Conservation (phyloP, 768 basidiomycete genomes). For the Daedaleopsis nitida region DNA sequence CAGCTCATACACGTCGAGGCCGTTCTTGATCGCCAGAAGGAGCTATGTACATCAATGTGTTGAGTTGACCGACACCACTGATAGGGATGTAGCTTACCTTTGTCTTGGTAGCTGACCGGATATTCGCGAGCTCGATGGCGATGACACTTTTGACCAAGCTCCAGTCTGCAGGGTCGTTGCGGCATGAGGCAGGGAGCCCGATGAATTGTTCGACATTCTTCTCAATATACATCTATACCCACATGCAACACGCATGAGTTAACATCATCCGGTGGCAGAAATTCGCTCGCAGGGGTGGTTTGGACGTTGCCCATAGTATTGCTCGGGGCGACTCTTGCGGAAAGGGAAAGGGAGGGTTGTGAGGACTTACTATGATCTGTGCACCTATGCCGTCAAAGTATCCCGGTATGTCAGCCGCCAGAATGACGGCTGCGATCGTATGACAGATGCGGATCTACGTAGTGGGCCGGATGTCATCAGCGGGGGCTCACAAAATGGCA, state of each 20-base stretch:
- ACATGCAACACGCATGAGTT: too few species aligned
- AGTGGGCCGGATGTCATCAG: not conserved
- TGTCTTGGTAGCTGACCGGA: slow-evolving; percentile 1
- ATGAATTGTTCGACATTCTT: not conserved
- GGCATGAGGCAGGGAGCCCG: not conserved
- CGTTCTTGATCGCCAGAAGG: too few species aligned
- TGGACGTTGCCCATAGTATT: too few species aligned
- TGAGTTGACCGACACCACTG: too few species aligned
- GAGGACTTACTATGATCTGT: not conserved
- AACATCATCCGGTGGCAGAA: too few species aligned
- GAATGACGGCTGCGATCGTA: not conserved
- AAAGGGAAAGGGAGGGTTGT: too few species aligned
- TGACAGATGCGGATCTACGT: slow-evolving; percentile 9
- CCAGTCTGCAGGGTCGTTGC: slow-evolving; percentile 12
- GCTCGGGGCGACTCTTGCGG: too few species aligned
- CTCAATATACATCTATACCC: not conserved
- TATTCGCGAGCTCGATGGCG: slow-evolving; percentile 1
- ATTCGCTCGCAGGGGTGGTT: too few species aligned
- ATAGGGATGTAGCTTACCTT: too few species aligned
- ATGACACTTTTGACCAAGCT: slow-evolving; percentile 9
- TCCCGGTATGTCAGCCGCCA: slow-evolving; percentile 8
- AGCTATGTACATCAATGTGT: too few species aligned
- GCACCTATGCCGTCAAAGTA: slow-evolving; percentile 2
- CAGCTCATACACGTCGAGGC: too few species aligned
- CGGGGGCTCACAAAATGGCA: too few species aligned